phyloP scores from a whole-genome alignment of 2,329 filamentous ascomycete species.

The Nigrospora sphaerica region DNA sequence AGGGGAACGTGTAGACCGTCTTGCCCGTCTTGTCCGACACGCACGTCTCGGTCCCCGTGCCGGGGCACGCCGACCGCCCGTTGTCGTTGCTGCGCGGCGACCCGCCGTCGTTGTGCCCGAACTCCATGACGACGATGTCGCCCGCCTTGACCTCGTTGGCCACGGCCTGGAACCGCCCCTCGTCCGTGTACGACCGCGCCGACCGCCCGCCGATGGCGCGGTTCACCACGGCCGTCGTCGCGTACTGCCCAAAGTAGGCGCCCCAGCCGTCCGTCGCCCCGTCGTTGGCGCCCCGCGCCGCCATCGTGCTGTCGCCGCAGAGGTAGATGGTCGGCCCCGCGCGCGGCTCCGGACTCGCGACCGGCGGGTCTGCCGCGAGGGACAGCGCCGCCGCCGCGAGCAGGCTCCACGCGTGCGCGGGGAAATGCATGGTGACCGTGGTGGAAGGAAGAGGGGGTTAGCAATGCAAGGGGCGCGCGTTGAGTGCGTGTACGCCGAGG shows the following conservation, averaged over 20 bases:
- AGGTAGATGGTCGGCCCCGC: conserved; percentile 33
- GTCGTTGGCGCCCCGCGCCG: conserved; percentile 29
- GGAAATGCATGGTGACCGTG: too few species aligned
- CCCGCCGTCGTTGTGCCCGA: conserved; percentile 66
- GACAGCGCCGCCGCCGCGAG: too few species aligned
- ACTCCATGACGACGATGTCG: conserved; percentile 62
- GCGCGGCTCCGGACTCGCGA: too few species aligned
- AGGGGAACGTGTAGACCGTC: conserved; percentile 22
- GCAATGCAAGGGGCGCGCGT: too few species aligned
- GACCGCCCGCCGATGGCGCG: conserved; percentile 55
- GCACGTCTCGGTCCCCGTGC: conserved; percentile 45
- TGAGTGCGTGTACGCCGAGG: too few species aligned
- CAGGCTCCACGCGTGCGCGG: too few species aligned
- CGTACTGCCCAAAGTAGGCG: conserved; percentile 42
- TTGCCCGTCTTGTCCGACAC: conserved; percentile 21
- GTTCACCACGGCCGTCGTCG: conserved; percentile 45
- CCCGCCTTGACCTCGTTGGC: conserved; percentile 39
- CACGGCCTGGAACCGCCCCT: conserved; percentile 53
- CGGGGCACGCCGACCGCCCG: conserved; percentile 50
- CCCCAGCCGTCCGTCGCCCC: conserved; percentile 47
- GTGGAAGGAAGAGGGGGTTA: too few species aligned
- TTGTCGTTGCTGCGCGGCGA: conserved; percentile 46
- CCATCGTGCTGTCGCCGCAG: conserved; percentile 50
- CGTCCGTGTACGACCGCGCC: conserved; percentile 54
- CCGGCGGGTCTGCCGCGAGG: too few species aligned